phyloP scores from a whole-genome alignment of 768 basidiomycete genomes.

The Leccinum imitatum region DNA sequence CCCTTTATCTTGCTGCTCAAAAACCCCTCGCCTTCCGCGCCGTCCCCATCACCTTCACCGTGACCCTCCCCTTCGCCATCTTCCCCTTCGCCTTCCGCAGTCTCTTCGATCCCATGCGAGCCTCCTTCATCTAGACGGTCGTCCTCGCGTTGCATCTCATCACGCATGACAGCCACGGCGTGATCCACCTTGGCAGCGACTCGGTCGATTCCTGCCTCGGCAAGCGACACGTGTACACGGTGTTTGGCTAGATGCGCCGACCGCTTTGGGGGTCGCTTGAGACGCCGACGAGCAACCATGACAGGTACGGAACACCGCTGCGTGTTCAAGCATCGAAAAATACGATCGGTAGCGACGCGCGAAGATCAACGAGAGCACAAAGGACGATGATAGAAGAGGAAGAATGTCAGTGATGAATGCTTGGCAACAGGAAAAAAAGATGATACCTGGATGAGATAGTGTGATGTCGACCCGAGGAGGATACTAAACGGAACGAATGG shows the following conservation, averaged over 20 bases:
- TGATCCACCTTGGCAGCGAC: slow-evolving; percentile 83
- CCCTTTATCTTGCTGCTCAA: slow-evolving; percentile 26
- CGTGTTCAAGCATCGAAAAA: not conserved
- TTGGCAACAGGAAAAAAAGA: not conserved
- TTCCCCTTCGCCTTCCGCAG: slow-evolving; percentile 26
- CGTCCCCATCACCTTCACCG: slow-evolving; percentile 20
- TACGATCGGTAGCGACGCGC: not conserved
- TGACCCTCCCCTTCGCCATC: slow-evolving; percentile 22
- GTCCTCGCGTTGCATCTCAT: slow-evolving; percentile 72
- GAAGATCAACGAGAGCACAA: not conserved
- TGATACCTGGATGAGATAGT: slow-evolving; percentile 83
- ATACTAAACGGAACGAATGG: slow-evolving; percentile 49
- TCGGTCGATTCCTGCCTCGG: slow-evolving; percentile 83
- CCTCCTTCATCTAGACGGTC: slow-evolving; percentile 31
- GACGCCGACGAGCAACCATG: slow-evolving; percentile 91
- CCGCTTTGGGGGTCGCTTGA: slow-evolving; percentile 83
- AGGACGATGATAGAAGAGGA: not conserved
- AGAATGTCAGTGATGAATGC: not conserved
- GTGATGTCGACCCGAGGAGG: slow-evolving; percentile 90
- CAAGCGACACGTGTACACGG: slow-evolving; percentile 80
- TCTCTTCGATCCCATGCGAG: slow-evolving; percentile 20
- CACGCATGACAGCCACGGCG: slow-evolving; percentile 78
- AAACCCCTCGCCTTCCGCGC: slow-evolving; percentile 34
- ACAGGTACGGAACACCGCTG: slow-evolving; percentile 94
- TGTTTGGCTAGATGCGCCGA: slow-evolving; percentile 80